Percentiles rank a stretch among this genome's conserved stretches.
phyloP scores from a whole-genome alignment of 345 rosid species.

The Noccaea bulbosa region DNA sequence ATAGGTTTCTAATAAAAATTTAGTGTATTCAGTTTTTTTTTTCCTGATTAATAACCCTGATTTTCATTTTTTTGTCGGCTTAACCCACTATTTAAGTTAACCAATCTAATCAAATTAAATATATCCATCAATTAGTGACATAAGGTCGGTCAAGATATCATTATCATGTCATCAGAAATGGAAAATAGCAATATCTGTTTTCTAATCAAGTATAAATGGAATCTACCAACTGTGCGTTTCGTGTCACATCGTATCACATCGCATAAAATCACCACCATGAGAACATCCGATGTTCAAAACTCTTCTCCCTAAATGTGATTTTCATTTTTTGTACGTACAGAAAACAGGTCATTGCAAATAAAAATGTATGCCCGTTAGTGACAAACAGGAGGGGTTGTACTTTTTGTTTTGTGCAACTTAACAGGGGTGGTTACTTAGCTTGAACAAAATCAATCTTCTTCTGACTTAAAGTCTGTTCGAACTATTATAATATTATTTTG shows the following conservation, averaged over 20 bases:
- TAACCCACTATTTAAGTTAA: constrained; percentile 14
- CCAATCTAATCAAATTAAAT: constrained; percentile 7
- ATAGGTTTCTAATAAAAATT: neutral
- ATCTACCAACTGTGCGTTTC: constrained; percentile 24
- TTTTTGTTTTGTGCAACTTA: too few species aligned
- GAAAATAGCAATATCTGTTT: neutral
- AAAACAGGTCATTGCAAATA: neutral
- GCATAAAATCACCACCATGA: constrained; percentile 8
- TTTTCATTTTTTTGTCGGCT: constrained; percentile 5
- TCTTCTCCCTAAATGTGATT: constrained; percentile 4
- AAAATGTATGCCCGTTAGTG: constrained; percentile 3
- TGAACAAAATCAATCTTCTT: neutral
- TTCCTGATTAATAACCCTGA: neutral
- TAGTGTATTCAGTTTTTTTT: neutral
- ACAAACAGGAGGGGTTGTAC: neutral
- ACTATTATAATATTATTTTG: neutral
- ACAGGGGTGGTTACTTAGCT: neutral
- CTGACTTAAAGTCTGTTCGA: neutral
- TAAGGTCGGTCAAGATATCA: constrained; percentile 16
- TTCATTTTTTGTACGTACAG: neutral
- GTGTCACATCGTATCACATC: constrained; percentile 28
- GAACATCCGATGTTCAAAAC: constrained; percentile 11
- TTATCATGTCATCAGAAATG: constrained; percentile 14
- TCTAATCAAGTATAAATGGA: constrained; percentile 6
- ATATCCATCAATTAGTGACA: constrained; percentile 1